These are phyloP conservation scores for Apiotrichum sp. DNA, from an alignment of 1,284 basidiomycete genomes.

Conservation along the genomic window DNA sequence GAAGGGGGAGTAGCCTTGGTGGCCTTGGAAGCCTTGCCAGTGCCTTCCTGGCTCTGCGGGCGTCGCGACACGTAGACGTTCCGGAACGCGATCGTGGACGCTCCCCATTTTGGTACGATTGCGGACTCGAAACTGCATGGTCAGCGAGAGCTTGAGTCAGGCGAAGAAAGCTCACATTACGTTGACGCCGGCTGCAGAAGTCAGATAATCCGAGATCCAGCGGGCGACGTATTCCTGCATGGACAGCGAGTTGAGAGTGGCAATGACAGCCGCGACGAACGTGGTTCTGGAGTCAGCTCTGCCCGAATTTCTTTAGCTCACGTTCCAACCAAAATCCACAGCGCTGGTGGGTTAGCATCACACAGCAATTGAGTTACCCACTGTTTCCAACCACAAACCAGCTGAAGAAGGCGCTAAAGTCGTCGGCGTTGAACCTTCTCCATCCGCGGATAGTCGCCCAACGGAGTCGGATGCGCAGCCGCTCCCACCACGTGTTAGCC, in stretches of 20 bases:
- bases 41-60: constrained; percentile 43
- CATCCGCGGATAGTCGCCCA: constrained; percentile 98
- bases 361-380: constrained; percentile 16
- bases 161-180: constrained; percentile 55
- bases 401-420: constrained; percentile 91
- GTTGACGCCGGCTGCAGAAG: constrained; percentile 83
- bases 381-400: constrained; percentile 91
- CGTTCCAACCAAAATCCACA: constrained; percentile 90
- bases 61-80: constrained; percentile 91
- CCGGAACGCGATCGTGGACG: constrained; percentile 90
- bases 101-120: constrained; percentile 96
- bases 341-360: constrained; percentile 18
- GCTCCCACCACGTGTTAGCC: constrained; percentile 82
- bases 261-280: constrained; percentile 89
- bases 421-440: constrained; percentile 90
- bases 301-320: constrained; percentile 49
- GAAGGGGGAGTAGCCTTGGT: constrained; percentile 34
- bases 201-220: constrained; percentile 86
- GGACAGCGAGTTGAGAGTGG: constrained; percentile 80
- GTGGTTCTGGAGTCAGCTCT: constrained; percentile 61
- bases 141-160: background rate
- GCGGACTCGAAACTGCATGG: constrained; percentile 78
- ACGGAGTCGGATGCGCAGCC: constrained; percentile 85
- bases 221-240: constrained; percentile 87
- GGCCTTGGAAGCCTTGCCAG: constrained; percentile 22